These are phyloP conservation scores for Diplodia corticola DNA, from an alignment of 2,329 filamentous ascomycete species.

Conservation along the genomic window DNA sequence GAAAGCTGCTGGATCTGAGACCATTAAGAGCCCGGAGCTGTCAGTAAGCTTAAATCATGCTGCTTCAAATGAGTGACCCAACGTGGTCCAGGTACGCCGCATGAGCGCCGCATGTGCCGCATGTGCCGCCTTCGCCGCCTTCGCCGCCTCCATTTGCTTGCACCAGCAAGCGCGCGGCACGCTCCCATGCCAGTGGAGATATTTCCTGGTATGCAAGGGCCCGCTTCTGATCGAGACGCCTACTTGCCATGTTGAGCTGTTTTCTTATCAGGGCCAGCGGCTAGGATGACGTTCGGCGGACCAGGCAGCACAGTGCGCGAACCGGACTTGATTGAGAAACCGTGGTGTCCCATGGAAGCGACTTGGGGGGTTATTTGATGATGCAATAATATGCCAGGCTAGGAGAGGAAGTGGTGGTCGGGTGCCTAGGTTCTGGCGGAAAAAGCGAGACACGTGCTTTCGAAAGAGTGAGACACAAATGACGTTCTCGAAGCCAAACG, in stretches of 20 bases:
- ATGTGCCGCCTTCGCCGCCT: neutral
- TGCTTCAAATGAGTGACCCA: neutral
- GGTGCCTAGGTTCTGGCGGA: neutral
- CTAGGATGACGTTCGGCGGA: neutral
- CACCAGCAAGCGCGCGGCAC: slow-evolving; percentile 8
- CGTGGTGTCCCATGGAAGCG: neutral
- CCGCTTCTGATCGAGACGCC: slow-evolving; percentile 5
- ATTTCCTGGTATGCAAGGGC: slow-evolving; percentile 5
- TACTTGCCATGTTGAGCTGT: neutral
- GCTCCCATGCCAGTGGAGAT: neutral
- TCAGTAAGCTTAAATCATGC: slow-evolving; percentile 5
- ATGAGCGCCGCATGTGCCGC: neutral
- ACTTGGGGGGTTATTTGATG: neutral
- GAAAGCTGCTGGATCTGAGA: neutral
- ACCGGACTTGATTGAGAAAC: neutral
- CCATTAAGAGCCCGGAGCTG: neutral
- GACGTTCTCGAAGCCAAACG: slow-evolving; percentile 10
- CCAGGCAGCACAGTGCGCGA: neutral
- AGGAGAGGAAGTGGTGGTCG: neutral
- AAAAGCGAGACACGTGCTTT: slow-evolving; percentile 9
- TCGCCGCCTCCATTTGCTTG: neutral
- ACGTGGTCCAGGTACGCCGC: slow-evolving; percentile 1
- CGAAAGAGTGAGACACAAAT: slow-evolving; percentile 14
- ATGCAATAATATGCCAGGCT: neutral
- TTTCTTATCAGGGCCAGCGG: neutral